Conservation (phyloP, 805 yeast genomes). For the Ogataea ramenticola region DNA sequence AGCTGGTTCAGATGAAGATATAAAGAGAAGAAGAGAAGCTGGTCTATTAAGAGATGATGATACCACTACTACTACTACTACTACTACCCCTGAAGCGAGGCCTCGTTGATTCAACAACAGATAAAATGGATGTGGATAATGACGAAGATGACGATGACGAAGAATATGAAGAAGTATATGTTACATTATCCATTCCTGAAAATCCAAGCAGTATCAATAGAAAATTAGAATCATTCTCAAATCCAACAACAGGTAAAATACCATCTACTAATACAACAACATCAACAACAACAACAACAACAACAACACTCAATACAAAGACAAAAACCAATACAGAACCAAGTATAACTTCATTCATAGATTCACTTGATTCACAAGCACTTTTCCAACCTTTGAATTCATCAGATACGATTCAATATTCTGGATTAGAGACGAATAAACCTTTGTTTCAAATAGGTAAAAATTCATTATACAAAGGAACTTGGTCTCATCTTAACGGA, state of each 20-base stretch:
- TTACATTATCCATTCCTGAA: constrained; percentile 46
- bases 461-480: constrained; percentile 60
- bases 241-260: neutral
- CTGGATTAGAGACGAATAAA: constrained; percentile 45
- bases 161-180: constrained; percentile 39
- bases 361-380: constrained; percentile 4
- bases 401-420: constrained; percentile 33
- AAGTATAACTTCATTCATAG: constrained; percentile 3
- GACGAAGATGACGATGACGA: constrained; percentile 14
- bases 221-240: constrained; percentile 14
- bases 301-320: no score
- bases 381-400: constrained; percentile 4
- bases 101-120: constrained; percentile 11
- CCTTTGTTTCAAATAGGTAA: constrained; percentile 56
- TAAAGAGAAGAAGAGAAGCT: constrained; percentile 40
- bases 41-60: neutral
- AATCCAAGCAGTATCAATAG: constrained; percentile 7
- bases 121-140: neutral
- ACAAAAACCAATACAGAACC: neutral
- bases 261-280: no score
- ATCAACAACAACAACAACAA: neutral
- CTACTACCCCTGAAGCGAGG: constrained; percentile 14
- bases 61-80: neutral
- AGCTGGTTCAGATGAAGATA: constrained; percentile 88
- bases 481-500: constrained; percentile 75